Evolutionary conservation across 2,329 filamentous ascomycete species (phyloP).

Genomic region (Cytospora chrysosperma): DNA sequence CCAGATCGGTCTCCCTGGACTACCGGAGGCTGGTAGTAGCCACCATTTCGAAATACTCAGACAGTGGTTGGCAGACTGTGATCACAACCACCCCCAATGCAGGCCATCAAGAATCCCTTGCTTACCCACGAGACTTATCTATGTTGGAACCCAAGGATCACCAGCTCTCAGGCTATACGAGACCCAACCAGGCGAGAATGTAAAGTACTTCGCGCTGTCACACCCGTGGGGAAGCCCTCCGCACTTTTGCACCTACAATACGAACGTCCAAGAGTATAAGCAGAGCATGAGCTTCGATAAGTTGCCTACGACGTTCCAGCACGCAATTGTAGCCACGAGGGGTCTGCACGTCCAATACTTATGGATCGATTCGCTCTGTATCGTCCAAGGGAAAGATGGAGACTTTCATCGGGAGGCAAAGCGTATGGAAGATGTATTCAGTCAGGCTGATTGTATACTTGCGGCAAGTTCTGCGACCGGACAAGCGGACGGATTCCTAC

Average conservation of each 20-base stretch:
- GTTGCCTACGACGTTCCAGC: slow-evolving; percentile 22
- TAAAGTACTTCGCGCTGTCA: slow-evolving; percentile 29
- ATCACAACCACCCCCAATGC: slow-evolving; percentile 9
- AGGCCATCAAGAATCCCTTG: background rate
- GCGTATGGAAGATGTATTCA: slow-evolving; percentile 32
- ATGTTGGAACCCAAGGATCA: slow-evolving; percentile 10
- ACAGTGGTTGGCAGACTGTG: slow-evolving; percentile 26
- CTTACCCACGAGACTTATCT: slow-evolving; percentile 28
- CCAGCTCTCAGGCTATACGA: slow-evolving; percentile 1
- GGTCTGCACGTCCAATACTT: slow-evolving; percentile 23
- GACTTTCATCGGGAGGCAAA: slow-evolving; percentile 29
- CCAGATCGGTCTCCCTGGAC: slow-evolving; percentile 15
- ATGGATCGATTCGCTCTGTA: slow-evolving; percentile 32
- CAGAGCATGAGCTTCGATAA: background rate
- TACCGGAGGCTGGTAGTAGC: slow-evolving; percentile 6
- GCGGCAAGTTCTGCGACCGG: slow-evolving; percentile 26
- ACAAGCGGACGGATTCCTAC: slow-evolving; percentile 29
- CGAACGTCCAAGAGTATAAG: slow-evolving; percentile 8
- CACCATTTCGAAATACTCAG: slow-evolving; percentile 23
- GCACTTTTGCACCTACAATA: slow-evolving; percentile 21
- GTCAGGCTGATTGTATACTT: slow-evolving; percentile 30
- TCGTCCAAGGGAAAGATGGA: slow-evolving; percentile 26
- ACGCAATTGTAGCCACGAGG: slow-evolving; percentile 24
- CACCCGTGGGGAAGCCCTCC: slow-evolving; percentile 29
- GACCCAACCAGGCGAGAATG: slow-evolving; percentile 9